phyloP scores from a whole-genome alignment of 1,284 basidiomycete species.

The Tylopilus sp. region DNA sequence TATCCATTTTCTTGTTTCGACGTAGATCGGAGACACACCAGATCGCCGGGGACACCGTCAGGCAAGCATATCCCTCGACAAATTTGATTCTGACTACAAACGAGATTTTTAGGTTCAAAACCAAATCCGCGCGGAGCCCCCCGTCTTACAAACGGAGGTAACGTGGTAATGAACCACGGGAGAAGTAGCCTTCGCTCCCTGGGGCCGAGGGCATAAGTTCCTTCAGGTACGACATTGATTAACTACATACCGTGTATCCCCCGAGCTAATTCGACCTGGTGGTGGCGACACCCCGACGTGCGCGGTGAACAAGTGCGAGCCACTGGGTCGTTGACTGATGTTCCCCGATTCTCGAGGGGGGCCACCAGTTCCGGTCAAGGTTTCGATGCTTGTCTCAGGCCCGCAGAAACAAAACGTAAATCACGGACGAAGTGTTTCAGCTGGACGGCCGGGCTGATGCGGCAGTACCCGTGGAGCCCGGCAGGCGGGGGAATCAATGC shows the following conservation, averaged over 20 bases:
- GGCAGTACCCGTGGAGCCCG: not conserved
- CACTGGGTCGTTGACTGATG: not conserved
- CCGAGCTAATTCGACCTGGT: not conserved
- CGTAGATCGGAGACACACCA: conserved; percentile 3
- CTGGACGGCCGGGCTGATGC: conserved; percentile 2
- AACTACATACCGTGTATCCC: not conserved
- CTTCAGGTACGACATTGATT: conserved; percentile 14
- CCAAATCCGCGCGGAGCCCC: conserved; percentile 4
- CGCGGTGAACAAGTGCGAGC: not conserved
- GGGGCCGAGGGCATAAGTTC: conserved; percentile 27
- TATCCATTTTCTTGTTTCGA: conserved; percentile 4
- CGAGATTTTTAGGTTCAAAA: conserved; percentile 15
- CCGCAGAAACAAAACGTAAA: conserved; percentile 17
- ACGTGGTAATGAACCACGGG: conserved; percentile 25
- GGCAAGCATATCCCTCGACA: conserved; percentile 17
- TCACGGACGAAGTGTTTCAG: conserved; percentile 14
- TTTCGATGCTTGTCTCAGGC: not conserved
- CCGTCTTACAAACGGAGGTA: conserved; percentile 21
- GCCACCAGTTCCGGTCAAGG: not conserved
- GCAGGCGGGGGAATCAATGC: not conserved
- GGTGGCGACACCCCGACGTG: not conserved
- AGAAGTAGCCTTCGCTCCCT: conserved; percentile 16
- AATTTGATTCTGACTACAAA: conserved; percentile 25
- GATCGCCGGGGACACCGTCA: conserved; percentile 10
- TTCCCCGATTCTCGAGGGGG: conserved; percentile 3